A percentile compares a stretch with the other conserved stretches of the same genome.
Conservation (phyloP, 2,329 filamentous ascomycete genomes). For the Colletotrichum viniferum region DNA sequence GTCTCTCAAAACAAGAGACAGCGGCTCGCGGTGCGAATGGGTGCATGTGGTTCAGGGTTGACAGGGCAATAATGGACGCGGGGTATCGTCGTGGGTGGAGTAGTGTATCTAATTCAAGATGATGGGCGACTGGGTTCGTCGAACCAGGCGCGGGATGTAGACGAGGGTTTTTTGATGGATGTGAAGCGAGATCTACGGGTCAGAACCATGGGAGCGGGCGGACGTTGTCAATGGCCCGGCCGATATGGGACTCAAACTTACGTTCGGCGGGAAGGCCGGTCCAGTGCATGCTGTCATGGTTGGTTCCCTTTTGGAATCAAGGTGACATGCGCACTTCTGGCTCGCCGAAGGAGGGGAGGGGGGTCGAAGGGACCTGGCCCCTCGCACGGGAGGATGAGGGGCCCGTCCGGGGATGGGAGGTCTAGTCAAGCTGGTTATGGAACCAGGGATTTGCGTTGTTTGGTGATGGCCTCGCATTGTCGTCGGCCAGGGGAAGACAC, state of each 20-base stretch:
- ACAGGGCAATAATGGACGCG: neutral
- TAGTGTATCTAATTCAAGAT: constrained; percentile 17
- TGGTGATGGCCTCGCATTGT: constrained; percentile 12
- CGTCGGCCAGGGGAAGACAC: neutral
- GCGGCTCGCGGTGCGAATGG: neutral
- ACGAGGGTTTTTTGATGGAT: neutral
- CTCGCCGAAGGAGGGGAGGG: neutral
- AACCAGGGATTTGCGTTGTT: neutral
- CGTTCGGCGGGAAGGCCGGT: neutral
- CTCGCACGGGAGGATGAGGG: neutral
- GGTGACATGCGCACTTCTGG: neutral
- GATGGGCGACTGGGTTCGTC: constrained; percentile 15
- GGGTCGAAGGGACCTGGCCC: neutral
- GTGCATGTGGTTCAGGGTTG: neutral
- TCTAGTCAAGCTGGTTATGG: neutral
- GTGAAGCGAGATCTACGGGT: constrained; percentile 11
- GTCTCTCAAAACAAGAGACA: constrained; percentile 1
- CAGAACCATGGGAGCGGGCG: constrained; percentile 3
- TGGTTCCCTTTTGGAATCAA: neutral
- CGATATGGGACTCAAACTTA: neutral
- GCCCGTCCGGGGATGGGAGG: neutral
- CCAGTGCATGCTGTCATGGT: neutral
- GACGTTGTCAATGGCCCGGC: constrained; percentile 6
- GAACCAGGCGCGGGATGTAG: constrained; percentile 2
- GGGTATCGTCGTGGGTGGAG: constrained; percentile 2